Conservation (phyloP, 371 early-diverging fungal species). For the Mucor racemosus region DNA sequence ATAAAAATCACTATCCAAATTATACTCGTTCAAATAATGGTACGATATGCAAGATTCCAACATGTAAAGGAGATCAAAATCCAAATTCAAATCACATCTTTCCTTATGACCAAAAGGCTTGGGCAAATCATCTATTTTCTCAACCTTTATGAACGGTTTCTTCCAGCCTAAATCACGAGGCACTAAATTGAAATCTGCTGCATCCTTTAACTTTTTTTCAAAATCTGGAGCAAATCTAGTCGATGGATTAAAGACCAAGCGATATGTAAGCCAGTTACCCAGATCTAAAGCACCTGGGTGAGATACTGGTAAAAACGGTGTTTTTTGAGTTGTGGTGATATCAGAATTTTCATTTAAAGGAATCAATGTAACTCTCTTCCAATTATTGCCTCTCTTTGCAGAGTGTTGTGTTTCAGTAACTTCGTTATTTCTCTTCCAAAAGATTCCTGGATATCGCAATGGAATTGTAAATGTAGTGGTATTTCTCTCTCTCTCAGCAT, state of each 20-base stretch:
- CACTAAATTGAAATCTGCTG: constrained; percentile 49
- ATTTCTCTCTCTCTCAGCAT: constrained; percentile 26
- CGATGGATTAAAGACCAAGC: constrained; percentile 29
- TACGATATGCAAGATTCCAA: constrained; percentile 51
- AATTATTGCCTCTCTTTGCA: neutral
- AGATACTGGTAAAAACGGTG: constrained; percentile 24
- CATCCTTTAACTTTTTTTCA: constrained; percentile 30
- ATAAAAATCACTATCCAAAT: constrained; percentile 45
- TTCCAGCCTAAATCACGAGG: constrained; percentile 20
- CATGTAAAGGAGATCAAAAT: constrained; percentile 51
- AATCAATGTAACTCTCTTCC: constrained; percentile 40
- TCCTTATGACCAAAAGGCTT: constrained; percentile 30
- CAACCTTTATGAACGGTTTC: constrained; percentile 14
- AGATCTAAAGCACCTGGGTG: constrained; percentile 25
- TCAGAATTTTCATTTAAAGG: constrained; percentile 15
- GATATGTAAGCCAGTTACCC: constrained; percentile 47
- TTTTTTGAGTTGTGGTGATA: neutral
- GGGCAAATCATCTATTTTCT: constrained; percentile 2
- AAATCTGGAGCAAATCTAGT: constrained; percentile 4
- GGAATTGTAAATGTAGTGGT: constrained; percentile 33
- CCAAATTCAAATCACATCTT: constrained; percentile 12
- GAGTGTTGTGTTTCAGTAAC: constrained; percentile 2
- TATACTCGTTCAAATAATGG: constrained; percentile 46
- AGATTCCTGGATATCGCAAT: constrained; percentile 35
- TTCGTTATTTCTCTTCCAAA: constrained; percentile 30